These are phyloP conservation scores for Furcasterigmium furcatum DNA, from an alignment of 2,329 filamentous ascomycete genomes.

Conservation along the genomic window DNA sequence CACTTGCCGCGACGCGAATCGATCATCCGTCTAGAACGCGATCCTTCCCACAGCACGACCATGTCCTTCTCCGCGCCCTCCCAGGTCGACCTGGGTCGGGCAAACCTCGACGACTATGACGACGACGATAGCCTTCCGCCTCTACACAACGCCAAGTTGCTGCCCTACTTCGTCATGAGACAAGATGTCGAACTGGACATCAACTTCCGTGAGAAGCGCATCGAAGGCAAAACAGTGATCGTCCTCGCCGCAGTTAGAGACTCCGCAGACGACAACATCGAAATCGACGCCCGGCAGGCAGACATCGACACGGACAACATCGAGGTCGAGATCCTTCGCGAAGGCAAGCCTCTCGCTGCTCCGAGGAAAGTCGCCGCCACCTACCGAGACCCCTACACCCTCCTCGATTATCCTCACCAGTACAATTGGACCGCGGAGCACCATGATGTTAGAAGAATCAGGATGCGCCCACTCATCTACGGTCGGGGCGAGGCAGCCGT, in stretches of 20 bases:
- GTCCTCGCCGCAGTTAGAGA: slow-evolving; percentile 64
- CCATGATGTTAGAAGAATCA: slow-evolving; percentile 70
- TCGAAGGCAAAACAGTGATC: slow-evolving; percentile 80
- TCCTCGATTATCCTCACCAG: slow-evolving; percentile 56
- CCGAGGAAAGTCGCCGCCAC: slow-evolving; percentile 34
- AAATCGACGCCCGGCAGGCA: slow-evolving; percentile 61
- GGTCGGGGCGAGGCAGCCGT: slow-evolving; percentile 51
- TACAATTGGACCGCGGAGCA: slow-evolving; percentile 68
- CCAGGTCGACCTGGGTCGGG: too few species aligned
- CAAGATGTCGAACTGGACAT: slow-evolving; percentile 89
- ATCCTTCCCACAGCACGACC: background rate
- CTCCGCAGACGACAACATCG: slow-evolving; percentile 54
- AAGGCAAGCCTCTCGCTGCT: slow-evolving; percentile 10
- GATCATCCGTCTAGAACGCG: background rate
- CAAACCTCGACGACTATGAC: background rate
- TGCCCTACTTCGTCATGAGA: slow-evolving; percentile 60
- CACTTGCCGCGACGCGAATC: background rate
- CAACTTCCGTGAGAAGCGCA: slow-evolving; percentile 71
- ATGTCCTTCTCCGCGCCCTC: too few species aligned
- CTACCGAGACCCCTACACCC: slow-evolving; percentile 65
- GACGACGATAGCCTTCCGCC: slow-evolving; percentile 26
- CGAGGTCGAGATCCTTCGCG: slow-evolving; percentile 41
- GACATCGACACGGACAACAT: slow-evolving; percentile 52
- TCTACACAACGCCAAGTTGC: slow-evolving; percentile 29
- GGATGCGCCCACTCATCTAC: slow-evolving; percentile 51